Base-by-base conservation (phyloP, 2,329 filamentous ascomycete species). In the Blumeria hordei region DNA sequence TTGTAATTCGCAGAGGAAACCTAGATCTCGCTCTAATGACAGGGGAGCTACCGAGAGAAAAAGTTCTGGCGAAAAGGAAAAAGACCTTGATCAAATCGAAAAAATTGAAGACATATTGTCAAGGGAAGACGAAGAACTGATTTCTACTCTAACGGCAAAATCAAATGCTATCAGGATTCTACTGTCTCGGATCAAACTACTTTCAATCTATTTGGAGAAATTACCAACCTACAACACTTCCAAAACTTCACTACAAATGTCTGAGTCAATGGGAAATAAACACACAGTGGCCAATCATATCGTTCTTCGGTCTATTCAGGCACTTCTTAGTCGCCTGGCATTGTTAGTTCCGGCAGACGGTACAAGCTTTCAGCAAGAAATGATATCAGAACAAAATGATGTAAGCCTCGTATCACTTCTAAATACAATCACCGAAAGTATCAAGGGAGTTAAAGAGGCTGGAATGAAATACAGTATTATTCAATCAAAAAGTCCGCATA, bases 161-260 rank as follows among this genome's bases (percentile, higher is more conserved):
- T 77, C 83, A 59, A 96, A 95, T 67, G 88, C 92, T 32, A 83
- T 95, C 64, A 90, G 88, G 69, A 95, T 94, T 80, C 78, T 98
- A 33, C 81, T 90, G 63, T 78, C 81, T 6, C 79, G 85, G 53
- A 78, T 92, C 61, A 74, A 76, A 47, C 74, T 90, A 55, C 75
- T 90, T 60, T 75, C 76, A 57, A 73, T 73, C n/a, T 96, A 95
- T 65, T 78, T 98, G 50, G 72, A 81, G 59, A 76, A 75, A 12
- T 74, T 92, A 1, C 83, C 84, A 0, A 73, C 77, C 4, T 80
- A 79, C 21, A 80, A 80, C 62, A 70, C 80, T 37, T 74, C 72
- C 6, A 72, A 73, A 51, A 62, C 63, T 54, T 63, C 57, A 59
- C 69, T 58, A 56, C 71, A 57, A 62, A 61, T 55, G 60, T 55